Evolutionary conservation across 2,329 filamentous ascomycete genomes (phyloP), one percentile per base, ranked within the genome.

Genomic region (Zasmidium cellare): DNA sequence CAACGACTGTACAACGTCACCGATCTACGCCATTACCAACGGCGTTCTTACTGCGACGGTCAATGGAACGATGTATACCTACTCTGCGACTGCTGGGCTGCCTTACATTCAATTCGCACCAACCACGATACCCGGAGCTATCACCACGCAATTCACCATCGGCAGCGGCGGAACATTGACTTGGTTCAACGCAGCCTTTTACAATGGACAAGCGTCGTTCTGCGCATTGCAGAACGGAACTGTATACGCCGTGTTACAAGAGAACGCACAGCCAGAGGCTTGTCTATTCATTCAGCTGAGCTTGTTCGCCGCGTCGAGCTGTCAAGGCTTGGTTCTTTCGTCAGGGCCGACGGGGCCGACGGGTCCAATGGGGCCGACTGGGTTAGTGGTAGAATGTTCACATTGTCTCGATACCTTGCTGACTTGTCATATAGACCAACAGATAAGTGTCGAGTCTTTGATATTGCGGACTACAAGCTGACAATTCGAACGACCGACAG

Each of bases 181-280:
- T 1, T 71, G 69, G 68, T 57, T 58, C 38, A 70, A 71, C 47
- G 31, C 51, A 7, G 59, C 47, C 2, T 71, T 71, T 55, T 65
- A 57, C 31, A 68, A 68, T 19, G 67, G 68, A 2, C 60, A 70
- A 50, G 69, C 69, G 1, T 56, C 56, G 3, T 71, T 71, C 57
- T 71, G 69, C 52, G 57, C 67, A 1, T 23, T 71, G 12, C 47
- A 31, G n/a, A 69, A 71, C 46, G 69, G 68, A 6, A 68, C 67
- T 9, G 62, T 71, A 9, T 71, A 68, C 50, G 67, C 68, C 1
- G 63, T 69, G 1, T 71, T 69, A 44, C 57, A 62, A 24, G 52
- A 67, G 12, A 58, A 64, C 50, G 62, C 57, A 1, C 61, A 64
- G 47, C 69, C 68, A 9, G 48, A 53, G 28, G 67, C 64, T 1